Conservation (phyloP, 148 eudicot species). For the Cornus kousa region DNA sequence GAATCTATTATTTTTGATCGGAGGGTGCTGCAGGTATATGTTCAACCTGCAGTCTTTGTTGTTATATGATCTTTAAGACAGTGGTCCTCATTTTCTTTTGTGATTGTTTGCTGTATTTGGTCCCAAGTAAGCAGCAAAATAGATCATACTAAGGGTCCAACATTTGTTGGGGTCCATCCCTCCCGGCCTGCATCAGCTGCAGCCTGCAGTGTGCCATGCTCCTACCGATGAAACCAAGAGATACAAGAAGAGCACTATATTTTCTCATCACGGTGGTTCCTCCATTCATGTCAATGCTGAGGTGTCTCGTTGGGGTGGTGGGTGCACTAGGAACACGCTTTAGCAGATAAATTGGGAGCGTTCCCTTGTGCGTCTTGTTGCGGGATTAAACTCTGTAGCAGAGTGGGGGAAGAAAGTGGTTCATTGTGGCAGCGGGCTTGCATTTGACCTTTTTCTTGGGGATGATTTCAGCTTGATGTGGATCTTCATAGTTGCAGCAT, state of each 20-base stretch:
- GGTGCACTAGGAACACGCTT: conserved; percentile 37
- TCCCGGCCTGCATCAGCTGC: conserved; percentile 19
- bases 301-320: conserved; percentile 29
- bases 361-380: conserved; percentile 8
- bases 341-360: conserved; percentile 29
- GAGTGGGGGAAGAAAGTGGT: neutral
- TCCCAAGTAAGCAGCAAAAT: conserved; percentile 18
- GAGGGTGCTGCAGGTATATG: conserved; percentile 14
- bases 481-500: neutral
- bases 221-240: neutral
- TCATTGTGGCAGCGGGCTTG: neutral
- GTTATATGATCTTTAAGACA: neutral
- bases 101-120: conserved; percentile 5
- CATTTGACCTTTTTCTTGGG: neutral
- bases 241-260: neutral
- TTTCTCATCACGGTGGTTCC: conserved; percentile 23
- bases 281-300: conserved; percentile 40
- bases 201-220: conserved; percentile 14
- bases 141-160: conserved; percentile 8
- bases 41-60: conserved; percentile 9
- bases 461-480: neutral
- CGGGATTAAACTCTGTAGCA: conserved; percentile 3
- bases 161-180: conserved; percentile 16
- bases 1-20: no score
- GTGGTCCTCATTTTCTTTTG: conserved; percentile 5